Percentiles rank a stretch among this genome's conserved stretches.
Conservation (phyloP, 2,329 filamentous ascomycete genomes). For the Lachnellula hyalina region DNA sequence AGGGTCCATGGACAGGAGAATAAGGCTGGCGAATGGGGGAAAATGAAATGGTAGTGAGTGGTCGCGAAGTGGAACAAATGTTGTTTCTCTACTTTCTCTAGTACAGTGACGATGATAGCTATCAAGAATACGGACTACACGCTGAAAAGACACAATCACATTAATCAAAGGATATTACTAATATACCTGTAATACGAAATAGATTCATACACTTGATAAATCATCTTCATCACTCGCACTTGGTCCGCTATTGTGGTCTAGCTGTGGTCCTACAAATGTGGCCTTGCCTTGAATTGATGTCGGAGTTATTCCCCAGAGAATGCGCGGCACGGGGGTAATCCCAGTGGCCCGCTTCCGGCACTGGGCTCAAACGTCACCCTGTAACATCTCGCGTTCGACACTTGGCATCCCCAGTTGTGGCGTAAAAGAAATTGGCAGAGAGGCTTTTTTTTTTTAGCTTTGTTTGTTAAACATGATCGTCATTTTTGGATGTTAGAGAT, state of each 20-base stretch:
- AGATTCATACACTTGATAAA: too few relatives aligned
- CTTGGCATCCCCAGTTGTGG: conserved; percentile 5
- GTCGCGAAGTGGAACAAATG: background rate
- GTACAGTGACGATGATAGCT: background rate
- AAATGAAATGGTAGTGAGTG: background rate
- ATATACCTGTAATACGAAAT: too few relatives aligned
- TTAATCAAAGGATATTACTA: too few relatives aligned
- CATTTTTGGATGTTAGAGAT: background rate
- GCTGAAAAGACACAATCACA: background rate
- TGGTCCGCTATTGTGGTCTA: too few relatives aligned
- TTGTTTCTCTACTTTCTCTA: background rate
- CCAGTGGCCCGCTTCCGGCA: background rate
- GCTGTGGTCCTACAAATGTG: too few relatives aligned
- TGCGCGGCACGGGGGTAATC: background rate
- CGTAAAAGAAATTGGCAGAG: background rate
- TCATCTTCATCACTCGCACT: too few relatives aligned
- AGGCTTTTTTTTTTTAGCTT: background rate
- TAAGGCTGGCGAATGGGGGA: conserved; percentile 7
- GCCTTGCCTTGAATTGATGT: background rate
- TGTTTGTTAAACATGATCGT: conserved; percentile 5
- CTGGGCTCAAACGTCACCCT: conserved; percentile 1
- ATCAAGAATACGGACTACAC: background rate
- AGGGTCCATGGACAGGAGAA: background rate
- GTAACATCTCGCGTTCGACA: conserved; percentile 5
- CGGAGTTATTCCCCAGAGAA: background rate